Evolutionary conservation across 2,329 filamentous ascomycete genomes (phyloP), one percentile per base, ranked within the genome.

Genomic region (Phialophora tarda): DNA sequence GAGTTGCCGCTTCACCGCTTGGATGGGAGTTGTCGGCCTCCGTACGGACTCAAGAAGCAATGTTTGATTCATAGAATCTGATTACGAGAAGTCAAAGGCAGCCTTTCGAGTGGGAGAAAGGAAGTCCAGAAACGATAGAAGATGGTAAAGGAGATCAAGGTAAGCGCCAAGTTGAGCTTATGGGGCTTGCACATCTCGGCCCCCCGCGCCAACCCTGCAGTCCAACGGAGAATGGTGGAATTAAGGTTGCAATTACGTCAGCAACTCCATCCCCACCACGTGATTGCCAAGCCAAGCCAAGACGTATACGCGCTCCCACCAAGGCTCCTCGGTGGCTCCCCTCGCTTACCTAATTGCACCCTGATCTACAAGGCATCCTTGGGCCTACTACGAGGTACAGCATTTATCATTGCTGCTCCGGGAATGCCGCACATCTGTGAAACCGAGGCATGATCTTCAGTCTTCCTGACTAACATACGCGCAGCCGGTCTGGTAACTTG

Each of bases 391-490:
- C n/a, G n/a, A n/a, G n/a, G n/a, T n/a, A n/a, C 28, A 30, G 28
- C 26, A 26, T 26, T 26, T 26, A 26, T 26, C 26, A 10, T 8
- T 30, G 32, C 34, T 41, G 34, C 34, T 41, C 34, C 14, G 4
- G 34, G 4, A 41, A 17, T 17, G 6, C 4, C 17, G 34, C 14
- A 6, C 7, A 17, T 41, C 14, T 4, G 17, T 17, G 12, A 14
- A 41, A 17, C 34, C 14, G 34, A 6, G 14, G 34, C 12, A 14
- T 17, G 14, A 41, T 24, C 3, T 50, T n/a, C 14, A 50, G 17
- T 28, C 51, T n/a, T 32, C 17, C 24, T 30, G 23, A 54, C 51
- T 17, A 54, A 54, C 3, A 54, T 54, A 54, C 51, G 51, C 51
- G 51, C 24, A 30, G 10, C 51, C 26, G 30, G 10, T 7, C 12